Percentiles rank a stretch among this genome's conserved stretches.
These are phyloP conservation scores for Fraxinus latifolia DNA, from an alignment of 305 asterid species.

Conservation along the genomic window DNA sequence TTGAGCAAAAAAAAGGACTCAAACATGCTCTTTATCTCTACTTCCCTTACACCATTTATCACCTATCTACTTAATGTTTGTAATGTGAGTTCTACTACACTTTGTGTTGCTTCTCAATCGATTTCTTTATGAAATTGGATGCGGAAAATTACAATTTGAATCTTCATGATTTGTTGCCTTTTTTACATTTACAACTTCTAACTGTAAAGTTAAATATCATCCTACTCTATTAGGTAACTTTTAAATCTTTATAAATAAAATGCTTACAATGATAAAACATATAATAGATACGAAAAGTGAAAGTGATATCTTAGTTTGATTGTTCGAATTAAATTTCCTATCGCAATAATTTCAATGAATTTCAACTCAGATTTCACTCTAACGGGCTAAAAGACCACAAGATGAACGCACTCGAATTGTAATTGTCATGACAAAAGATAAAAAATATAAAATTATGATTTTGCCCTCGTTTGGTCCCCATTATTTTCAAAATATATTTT, in stretches of 20 bases:
- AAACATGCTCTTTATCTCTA: too few relatives aligned
- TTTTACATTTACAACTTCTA: too few relatives aligned
- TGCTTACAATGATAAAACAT: neutral
- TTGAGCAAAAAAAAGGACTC: too few relatives aligned
- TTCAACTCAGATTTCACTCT: neutral
- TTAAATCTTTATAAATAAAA: neutral
- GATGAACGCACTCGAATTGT: neutral
- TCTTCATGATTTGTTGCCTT: too few relatives aligned
- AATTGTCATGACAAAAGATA: slow-evolving; percentile 7
- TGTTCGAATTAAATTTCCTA: neutral
- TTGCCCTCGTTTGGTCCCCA: neutral
- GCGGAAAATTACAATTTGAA: too few relatives aligned
- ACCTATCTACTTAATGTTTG: slow-evolving; percentile 14
- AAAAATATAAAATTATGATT: neutral
- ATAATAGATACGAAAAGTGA: neutral
- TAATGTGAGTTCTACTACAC: neutral
- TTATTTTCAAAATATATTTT: too few relatives aligned
- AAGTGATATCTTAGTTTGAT: neutral
- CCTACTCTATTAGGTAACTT: neutral
- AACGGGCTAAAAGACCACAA: slow-evolving; percentile 5
- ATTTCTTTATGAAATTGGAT: too few relatives aligned
- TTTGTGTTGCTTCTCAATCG: slow-evolving; percentile 7
- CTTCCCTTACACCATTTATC: neutral
- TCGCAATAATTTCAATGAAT: neutral
- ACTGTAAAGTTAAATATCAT: neutral